Conservation (phyloP, 352 stramenopile genomes). For the Phytophthora gonapodyides region DNA sequence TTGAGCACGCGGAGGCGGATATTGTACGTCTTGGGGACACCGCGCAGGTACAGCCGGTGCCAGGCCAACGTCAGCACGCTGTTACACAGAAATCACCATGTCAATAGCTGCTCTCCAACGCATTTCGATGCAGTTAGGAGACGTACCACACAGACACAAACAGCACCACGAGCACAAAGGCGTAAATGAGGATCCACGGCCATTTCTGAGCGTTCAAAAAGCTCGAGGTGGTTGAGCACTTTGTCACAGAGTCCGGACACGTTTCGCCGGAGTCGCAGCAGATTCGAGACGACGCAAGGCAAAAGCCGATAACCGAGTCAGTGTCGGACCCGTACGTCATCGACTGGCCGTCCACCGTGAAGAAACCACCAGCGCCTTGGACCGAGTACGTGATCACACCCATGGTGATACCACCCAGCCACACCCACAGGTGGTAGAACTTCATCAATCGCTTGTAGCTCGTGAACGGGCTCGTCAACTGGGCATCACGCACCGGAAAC, state of each 20-base stretch:
- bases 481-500: neutral
- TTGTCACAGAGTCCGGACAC: slow-evolving; percentile 41
- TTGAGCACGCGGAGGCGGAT: slow-evolving; percentile 89
- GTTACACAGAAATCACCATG: slow-evolving; percentile 2
- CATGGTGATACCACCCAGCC: slow-evolving; percentile 83
- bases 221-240: slow-evolving; percentile 56
- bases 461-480: slow-evolving; percentile 88
- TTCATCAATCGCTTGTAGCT: slow-evolving; percentile 91
- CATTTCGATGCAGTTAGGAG: neutral
- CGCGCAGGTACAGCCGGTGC: slow-evolving; percentile 82
- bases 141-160: slow-evolving; percentile 81
- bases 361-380: slow-evolving; percentile 76
- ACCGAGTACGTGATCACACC: slow-evolving; percentile 76
- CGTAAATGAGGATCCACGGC: slow-evolving; percentile 90
- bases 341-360: slow-evolving; percentile 81
- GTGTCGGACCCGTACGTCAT: slow-evolving; percentile 77
- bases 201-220: slow-evolving; percentile 85
- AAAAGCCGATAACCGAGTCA: slow-evolving; percentile 79
- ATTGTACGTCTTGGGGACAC: slow-evolving; percentile 89
- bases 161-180: slow-evolving; percentile 83
- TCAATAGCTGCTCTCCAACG: slow-evolving; percentile 1
- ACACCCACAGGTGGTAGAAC: slow-evolving; percentile 89
- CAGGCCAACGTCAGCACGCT: slow-evolving; percentile 84
- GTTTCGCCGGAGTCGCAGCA: slow-evolving; percentile 63
- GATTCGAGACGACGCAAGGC: slow-evolving; percentile 80